phyloP scores from a whole-genome alignment of 1,284 basidiomycete genomes.

The Pyrrhoderma lamaoense region DNA sequence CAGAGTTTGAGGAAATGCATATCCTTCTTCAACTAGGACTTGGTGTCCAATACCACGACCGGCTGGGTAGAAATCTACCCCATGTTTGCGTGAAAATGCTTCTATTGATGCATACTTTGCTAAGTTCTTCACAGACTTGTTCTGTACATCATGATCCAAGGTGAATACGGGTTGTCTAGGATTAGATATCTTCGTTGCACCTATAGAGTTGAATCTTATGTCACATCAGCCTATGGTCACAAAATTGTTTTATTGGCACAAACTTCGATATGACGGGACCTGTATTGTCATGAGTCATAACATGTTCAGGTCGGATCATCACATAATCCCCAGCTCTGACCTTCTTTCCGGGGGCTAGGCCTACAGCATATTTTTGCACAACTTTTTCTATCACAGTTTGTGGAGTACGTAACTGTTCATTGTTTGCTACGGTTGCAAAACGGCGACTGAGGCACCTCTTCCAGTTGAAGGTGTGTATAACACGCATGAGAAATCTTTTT shows the following conservation, averaged over 20 bases:
- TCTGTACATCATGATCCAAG: constrained; percentile 98
- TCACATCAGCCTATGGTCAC: constrained; percentile 14
- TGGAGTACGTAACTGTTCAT: constrained; percentile 33
- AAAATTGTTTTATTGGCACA: constrained; percentile 26
- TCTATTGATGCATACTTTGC: constrained; percentile 93
- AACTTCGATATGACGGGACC: constrained; percentile 96
- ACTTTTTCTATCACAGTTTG: constrained; percentile 98
- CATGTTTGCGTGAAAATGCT: constrained; percentile 80
- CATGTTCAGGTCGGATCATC: constrained; percentile 95
- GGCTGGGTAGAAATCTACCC: constrained; percentile 94
- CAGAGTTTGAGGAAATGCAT: constrained; percentile 89
- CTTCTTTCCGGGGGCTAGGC: constrained; percentile 64
- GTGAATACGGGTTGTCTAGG: constrained; percentile 90
- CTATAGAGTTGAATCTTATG: constrained; percentile 87
- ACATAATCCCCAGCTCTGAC: constrained; percentile 98
- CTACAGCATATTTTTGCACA: constrained; percentile 94
- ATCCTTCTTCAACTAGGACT: constrained; percentile 91
- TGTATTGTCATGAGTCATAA: constrained; percentile 98
- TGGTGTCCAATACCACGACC: constrained; percentile 98
- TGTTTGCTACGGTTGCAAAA: constrained; percentile 30
- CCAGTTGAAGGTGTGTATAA: neutral
- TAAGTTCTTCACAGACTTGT: constrained; percentile 90
- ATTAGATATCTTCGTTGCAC: constrained; percentile 81
- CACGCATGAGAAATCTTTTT: neutral
- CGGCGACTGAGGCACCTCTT: constrained; percentile 20